Percentiles rank a stretch among this genome's conserved stretches.
Conservation (phyloP, 2,329 filamentous ascomycete species). For the Paecilomyces formosus region DNA sequence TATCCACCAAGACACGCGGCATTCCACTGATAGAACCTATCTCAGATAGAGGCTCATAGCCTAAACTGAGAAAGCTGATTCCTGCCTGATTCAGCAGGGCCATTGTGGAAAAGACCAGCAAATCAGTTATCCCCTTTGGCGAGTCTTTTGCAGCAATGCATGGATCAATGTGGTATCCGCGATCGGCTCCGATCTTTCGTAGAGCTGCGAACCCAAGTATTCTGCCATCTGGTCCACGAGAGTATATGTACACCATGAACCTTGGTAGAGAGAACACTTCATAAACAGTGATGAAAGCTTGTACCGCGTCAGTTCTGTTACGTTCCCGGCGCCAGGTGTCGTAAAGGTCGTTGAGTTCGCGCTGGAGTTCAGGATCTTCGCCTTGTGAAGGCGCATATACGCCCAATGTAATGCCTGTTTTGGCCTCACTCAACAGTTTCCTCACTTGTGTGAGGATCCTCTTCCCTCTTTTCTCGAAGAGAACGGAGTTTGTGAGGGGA, state of each 20-base stretch:
- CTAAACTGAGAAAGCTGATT: constrained; percentile 30
- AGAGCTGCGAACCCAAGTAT: constrained; percentile 34
- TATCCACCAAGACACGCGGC: constrained; percentile 13
- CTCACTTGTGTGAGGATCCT: constrained; percentile 29
- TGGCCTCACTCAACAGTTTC: constrained; percentile 27
- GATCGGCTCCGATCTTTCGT: constrained; percentile 26
- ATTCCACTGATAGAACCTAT: constrained; percentile 27
- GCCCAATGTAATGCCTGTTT: constrained; percentile 25
- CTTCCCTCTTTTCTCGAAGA: constrained; percentile 28
- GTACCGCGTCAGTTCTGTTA: constrained; percentile 20
- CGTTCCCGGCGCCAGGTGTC: constrained; percentile 30
- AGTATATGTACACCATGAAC: constrained; percentile 37
- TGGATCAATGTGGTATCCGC: constrained; percentile 37
- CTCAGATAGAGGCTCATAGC: constrained; percentile 28
- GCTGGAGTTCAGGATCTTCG: constrained; percentile 22
- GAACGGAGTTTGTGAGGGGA: constrained; percentile 31
- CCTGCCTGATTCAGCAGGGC: constrained; percentile 24
- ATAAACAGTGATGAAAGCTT: constrained; percentile 36
- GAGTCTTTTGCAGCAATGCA: constrained; percentile 27
- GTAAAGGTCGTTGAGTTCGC: constrained; percentile 27
- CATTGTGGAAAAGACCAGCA: constrained; percentile 32
- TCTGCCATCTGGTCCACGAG: constrained; percentile 17
- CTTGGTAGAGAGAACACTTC: constrained; percentile 30
- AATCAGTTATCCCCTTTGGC: constrained; percentile 30
- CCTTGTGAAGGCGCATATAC: constrained; percentile 27